phyloP scores from a whole-genome alignment of 2,329 filamentous ascomycete genomes.

The Fusarium chuoi region DNA sequence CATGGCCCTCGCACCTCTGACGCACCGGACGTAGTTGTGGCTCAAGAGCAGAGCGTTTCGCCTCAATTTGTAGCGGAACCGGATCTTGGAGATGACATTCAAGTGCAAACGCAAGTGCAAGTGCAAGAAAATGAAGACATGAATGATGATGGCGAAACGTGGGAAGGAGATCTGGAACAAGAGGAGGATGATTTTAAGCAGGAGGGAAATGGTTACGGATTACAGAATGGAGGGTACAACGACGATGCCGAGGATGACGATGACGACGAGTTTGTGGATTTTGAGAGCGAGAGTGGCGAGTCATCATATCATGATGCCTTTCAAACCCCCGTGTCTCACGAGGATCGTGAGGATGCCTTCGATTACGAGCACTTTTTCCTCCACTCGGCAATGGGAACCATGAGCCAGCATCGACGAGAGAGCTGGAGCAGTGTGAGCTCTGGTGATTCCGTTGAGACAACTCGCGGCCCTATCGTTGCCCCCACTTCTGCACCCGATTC shows the following conservation, averaged over 20 bases:
- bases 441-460: slow-evolving; percentile 70
- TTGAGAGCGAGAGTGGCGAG: slow-evolving; percentile 71
- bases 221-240: slow-evolving; percentile 39
- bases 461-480: slow-evolving; percentile 55
- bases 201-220: slow-evolving; percentile 40
- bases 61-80: slow-evolving; percentile 7
- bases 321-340: slow-evolving; percentile 77
- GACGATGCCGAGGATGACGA: slow-evolving; percentile 39
- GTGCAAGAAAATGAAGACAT: slow-evolving; percentile 41
- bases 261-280: slow-evolving; percentile 50
- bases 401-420: slow-evolving; percentile 58
- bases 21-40: background rate
- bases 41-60: background rate
- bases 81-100: slow-evolving; percentile 25
- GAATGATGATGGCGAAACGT: slow-evolving; percentile 46
- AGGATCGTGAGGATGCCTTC: slow-evolving; percentile 93
- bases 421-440: slow-evolving; percentile 67
- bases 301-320: slow-evolving; percentile 71
- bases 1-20: background rate
- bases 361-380: slow-evolving; percentile 97
- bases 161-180: slow-evolving; percentile 20
- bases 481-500: slow-evolving; percentile 2
- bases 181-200: slow-evolving; percentile 19
- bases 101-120: background rate
- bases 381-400: slow-evolving; percentile 87